Base-by-base conservation (phyloP, 176 grass and related monocot species). In the Musa troglodytarum region DNA sequence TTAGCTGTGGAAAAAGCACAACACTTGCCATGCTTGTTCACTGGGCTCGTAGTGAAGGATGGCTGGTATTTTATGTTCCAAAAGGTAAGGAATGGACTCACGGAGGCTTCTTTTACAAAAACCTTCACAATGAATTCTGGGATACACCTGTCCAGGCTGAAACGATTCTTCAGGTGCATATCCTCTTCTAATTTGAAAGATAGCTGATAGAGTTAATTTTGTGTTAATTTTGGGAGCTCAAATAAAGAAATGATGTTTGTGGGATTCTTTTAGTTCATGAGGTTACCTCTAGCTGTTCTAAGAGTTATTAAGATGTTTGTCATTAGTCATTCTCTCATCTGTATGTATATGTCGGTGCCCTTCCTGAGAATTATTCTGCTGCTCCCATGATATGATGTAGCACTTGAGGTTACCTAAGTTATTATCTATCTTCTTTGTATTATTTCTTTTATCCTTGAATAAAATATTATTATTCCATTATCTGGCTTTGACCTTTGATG, bases 41-140 rank as follows among this genome's bases (percentile, higher is more conserved):
- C 50, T 98, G 94, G 94, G 94, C 94, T 71, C 90, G 94, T 82
- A 89, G 84, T 78, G 84, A 93, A 84, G 90, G 90, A 75, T 98
- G 94, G 94, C 78, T 98, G 43, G 94, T 98, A 16, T 93, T 98
- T 72, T 98, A 98, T 90, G 94, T 93, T 63, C 94, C 94, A 50
- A 86, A 82, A 71, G 94, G 88, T 77, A 98, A 77, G 75, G 88
- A 93, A 72, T 98, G 94, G 94, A 91, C 82, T 72, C 90, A 93
- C 89, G 90, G 94, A 81, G 90, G 94, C 65, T 98, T 93, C 76
- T 93, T 89, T 83, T 98, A 91, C 78, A 88, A 85, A 91, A 91
- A 88, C 76, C 72, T 78, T 61, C 85, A 87, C 72, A 91, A 66
- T 53, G 84, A 88, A 43, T 74, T 93, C 53, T 93, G 92, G 58